Conservation (phyloP, 495 filamentous ascomycete genomes). For the Wilcoxina mikolae region DNA sequence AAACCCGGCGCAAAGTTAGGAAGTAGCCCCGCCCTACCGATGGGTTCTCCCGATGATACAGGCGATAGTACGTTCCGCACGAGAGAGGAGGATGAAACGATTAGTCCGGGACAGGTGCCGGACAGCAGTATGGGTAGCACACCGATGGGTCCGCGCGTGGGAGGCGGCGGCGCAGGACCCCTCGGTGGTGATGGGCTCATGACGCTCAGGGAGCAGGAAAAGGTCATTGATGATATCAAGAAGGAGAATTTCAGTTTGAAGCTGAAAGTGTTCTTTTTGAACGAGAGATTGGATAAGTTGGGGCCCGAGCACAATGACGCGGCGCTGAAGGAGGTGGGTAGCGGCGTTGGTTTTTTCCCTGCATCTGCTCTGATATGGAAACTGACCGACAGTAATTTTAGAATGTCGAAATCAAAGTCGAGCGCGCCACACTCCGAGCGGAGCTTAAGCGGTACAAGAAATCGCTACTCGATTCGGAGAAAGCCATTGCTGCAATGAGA, state of each 20-base stretch:
- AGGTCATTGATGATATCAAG: constrained; percentile 83
- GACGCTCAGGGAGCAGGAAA: constrained; percentile 85
- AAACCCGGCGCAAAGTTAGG: constrained; percentile 45
- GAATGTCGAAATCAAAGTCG: constrained; percentile 88
- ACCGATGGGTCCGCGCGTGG: constrained; percentile 52
- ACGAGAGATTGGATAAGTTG: constrained; percentile 63
- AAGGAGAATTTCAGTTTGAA: constrained; percentile 78
- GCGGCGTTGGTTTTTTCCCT: not conserved
- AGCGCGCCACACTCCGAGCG: constrained; percentile 69
- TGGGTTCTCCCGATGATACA: constrained; percentile 37
- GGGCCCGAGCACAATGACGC: constrained; percentile 77
- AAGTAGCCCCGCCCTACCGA: constrained; percentile 49
- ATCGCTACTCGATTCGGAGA: constrained; percentile 59
- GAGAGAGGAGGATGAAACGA: constrained; percentile 24
- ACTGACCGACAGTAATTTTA: not conserved
- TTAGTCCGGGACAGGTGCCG: constrained; percentile 34
- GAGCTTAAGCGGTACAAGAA: constrained; percentile 77
- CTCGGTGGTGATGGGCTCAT: constrained; percentile 70
- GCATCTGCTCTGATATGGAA: not conserved
- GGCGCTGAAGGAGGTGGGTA: constrained; percentile 55
- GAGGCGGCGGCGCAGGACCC: constrained; percentile 36
- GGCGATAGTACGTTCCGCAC: constrained; percentile 45
- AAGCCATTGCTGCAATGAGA: constrained; percentile 58
- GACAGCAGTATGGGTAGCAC: constrained; percentile 66
- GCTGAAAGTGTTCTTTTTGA: constrained; percentile 66